phyloP scores from a whole-genome alignment of 352 stramenopile genomes.

The Globisporangium abappressorium region DNA sequence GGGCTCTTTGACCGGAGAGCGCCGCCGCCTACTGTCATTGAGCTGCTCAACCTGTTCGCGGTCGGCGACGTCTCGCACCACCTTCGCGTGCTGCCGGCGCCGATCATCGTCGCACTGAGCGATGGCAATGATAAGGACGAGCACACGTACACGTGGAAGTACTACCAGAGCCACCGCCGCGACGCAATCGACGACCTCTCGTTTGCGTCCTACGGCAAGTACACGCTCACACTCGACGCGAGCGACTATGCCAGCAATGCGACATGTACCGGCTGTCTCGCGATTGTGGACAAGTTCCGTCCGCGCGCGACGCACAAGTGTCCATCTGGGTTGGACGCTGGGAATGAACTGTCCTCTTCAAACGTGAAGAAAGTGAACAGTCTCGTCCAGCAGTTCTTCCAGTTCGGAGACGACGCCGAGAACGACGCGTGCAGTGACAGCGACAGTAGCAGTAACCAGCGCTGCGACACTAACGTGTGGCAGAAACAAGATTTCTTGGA shows the following conservation, averaged over 20 bases:
- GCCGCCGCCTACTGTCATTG: slow-evolving; percentile 12
- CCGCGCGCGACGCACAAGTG: slow-evolving; percentile 40
- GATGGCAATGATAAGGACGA: not conserved
- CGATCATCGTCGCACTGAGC: slow-evolving; percentile 18
- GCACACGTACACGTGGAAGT: slow-evolving; percentile 33
- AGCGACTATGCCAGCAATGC: slow-evolving; percentile 40
- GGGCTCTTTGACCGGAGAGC: slow-evolving; percentile 14
- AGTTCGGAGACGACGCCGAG: slow-evolving; percentile 34
- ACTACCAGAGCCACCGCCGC: slow-evolving; percentile 45
- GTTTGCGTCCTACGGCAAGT: slow-evolving; percentile 56
- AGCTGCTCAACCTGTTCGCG: slow-evolving; percentile 20
- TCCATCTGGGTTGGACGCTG: slow-evolving; percentile 16
- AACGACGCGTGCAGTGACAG: slow-evolving; percentile 55
- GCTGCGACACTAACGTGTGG: slow-evolving; percentile 44
- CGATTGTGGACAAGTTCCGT: slow-evolving; percentile 55
- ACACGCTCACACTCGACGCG: slow-evolving; percentile 42
- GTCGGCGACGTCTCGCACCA: slow-evolving; percentile 14
- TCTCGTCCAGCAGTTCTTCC: slow-evolving; percentile 32
- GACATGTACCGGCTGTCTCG: slow-evolving; percentile 49
- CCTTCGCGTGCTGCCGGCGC: slow-evolving; percentile 11
- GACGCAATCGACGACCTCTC: slow-evolving; percentile 37
- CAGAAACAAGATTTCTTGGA: slow-evolving; percentile 43
- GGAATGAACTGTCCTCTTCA: slow-evolving; percentile 25
- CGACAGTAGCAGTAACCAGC: slow-evolving; percentile 21
- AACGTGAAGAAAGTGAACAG: slow-evolving; percentile 29